Conservation (phyloP, 805 yeast species). For the Kuraishia hungarica region DNA sequence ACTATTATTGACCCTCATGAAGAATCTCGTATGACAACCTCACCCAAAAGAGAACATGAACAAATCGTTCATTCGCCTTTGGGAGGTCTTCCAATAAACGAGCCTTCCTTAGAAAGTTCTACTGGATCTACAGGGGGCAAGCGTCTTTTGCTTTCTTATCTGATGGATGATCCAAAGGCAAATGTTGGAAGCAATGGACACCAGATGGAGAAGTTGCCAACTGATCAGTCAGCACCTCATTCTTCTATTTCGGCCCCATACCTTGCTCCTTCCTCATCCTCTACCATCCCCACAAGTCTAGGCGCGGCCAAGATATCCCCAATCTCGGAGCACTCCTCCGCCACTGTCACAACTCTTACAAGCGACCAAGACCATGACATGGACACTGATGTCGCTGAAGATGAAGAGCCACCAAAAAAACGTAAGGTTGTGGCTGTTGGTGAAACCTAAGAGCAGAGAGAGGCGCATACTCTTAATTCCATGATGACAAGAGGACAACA, state of each 20-base stretch:
- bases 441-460: too few species aligned
- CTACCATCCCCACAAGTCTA: background rate
- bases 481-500: background rate
- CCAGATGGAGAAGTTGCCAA: background rate
- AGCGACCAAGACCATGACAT: background rate
- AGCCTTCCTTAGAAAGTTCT: background rate
- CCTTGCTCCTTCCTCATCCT: too few species aligned
- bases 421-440: background rate
- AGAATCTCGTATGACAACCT: background rate
- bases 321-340: background rate
- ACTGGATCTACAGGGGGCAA: background rate
- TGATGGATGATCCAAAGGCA: background rate
- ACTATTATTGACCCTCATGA: background rate
- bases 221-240: background rate
- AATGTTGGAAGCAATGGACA: too few species aligned
- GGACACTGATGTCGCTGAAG: background rate
- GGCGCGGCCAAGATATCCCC: background rate
- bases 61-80: background rate
- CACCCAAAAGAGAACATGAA: background rate
- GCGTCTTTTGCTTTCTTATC: background rate
- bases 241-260: background rate
- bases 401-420: background rate
- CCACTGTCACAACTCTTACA: background rate
- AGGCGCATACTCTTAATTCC: too few species aligned
- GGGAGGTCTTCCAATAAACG: background rate